Percentiles rank a stretch among this genome's conserved stretches.
These are phyloP conservation scores for Cunninghamia lanceolata DNA, from an alignment of 75 land plant genomes.

Conservation along the genomic window DNA sequence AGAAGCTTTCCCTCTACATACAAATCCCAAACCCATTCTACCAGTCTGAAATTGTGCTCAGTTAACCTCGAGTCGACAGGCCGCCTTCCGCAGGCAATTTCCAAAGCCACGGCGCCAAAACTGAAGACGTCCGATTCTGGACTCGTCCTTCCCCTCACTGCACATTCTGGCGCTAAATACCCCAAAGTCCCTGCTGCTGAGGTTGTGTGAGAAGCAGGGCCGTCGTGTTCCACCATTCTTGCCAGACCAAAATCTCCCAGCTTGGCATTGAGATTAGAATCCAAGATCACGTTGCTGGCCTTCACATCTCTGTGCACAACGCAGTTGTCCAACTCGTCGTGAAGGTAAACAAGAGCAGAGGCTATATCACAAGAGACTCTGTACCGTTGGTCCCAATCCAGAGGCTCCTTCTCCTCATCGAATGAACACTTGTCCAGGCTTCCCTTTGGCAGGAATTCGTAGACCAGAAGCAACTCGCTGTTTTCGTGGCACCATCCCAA, in stretches of 20 bases:
- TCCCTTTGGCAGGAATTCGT: no score
- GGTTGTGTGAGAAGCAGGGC: neutral
- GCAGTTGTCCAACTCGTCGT: neutral
- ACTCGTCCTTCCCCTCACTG: neutral
- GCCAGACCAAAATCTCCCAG: neutral
- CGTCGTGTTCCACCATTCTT: neutral
- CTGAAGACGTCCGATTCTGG: neutral
- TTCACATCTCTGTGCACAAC: neutral
- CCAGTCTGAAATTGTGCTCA: no score
- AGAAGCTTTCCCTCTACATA: no score
- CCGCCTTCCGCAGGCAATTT: no score
- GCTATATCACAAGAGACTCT: neutral
- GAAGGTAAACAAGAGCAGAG: neutral
- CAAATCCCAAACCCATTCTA: no score
- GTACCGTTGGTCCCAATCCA: neutral
- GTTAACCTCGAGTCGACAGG: no score
- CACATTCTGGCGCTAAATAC: neutral
- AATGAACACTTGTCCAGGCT: no score
- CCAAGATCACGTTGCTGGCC: neutral
- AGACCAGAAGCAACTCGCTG: no score
- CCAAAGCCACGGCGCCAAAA: no score
- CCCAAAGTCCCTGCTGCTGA: neutral
- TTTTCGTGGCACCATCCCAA: no score
- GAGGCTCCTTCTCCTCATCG: neutral
- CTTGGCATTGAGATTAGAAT: no score